phyloP scores from a whole-genome alignment of 2,329 filamentous ascomycete species.

The Diaporthe australafricana region DNA sequence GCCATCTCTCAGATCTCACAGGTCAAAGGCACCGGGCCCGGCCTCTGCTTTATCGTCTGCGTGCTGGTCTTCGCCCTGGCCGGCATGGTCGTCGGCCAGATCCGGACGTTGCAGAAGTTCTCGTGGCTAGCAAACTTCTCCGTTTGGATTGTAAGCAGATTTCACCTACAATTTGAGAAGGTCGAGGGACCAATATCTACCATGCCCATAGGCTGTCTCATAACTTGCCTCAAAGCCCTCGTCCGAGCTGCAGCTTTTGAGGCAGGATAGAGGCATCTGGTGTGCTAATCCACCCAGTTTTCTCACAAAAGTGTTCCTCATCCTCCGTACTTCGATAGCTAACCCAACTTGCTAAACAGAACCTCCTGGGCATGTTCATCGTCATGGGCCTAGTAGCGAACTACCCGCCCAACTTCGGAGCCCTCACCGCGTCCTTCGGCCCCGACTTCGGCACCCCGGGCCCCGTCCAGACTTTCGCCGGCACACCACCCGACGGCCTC shows the following conservation, averaged over 20 bases:
- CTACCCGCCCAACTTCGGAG: slow-evolving; percentile 60
- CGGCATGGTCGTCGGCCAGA: slow-evolving; percentile 65
- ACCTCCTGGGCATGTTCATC: slow-evolving; percentile 65
- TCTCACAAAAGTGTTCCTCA: no score
- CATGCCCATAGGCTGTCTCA: no score
- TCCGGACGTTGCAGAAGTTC: slow-evolving; percentile 65
- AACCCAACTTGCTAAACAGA: no score
- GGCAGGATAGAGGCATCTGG: no score
- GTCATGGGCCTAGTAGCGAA: slow-evolving; percentile 65
- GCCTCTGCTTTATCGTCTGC: slow-evolving; percentile 65
- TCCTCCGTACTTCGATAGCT: no score
- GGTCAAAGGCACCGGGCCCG: slow-evolving; percentile 42
- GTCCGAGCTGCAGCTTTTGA: no score
- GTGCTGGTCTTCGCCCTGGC: slow-evolving; percentile 60
- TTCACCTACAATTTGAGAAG: no score
- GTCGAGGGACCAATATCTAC: no score
- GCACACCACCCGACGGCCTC: slow-evolving; percentile 23
- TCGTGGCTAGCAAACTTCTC: slow-evolving; percentile 67
- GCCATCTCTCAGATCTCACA: slow-evolving; percentile 59
- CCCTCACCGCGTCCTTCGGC: slow-evolving; percentile 39
- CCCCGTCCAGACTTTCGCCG: slow-evolving; percentile 32
- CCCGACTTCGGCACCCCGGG: slow-evolving; percentile 21
- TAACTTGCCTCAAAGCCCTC: no score
- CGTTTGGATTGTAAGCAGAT: slow-evolving; percentile 67
- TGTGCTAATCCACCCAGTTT: no score